These are phyloP conservation scores for Clavispora phyllophila DNA, from an alignment of 805 yeast species.

Conservation along the genomic window DNA sequence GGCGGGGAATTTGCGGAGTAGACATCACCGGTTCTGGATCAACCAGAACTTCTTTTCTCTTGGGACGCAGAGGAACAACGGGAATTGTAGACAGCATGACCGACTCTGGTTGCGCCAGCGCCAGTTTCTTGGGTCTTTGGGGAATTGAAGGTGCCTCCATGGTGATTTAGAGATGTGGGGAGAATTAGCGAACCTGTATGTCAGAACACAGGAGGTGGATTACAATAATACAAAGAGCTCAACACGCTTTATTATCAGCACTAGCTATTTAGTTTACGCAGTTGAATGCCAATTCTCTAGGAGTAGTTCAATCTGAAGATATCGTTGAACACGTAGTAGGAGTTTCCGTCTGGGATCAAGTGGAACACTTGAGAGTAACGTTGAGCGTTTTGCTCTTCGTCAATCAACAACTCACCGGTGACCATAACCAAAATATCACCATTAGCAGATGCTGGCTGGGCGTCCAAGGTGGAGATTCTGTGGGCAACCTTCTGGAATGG, in stretches of 20 bases:
- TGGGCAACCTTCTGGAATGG: constrained; percentile 93
- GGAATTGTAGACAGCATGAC: not conserved
- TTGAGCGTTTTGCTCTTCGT: constrained; percentile 93
- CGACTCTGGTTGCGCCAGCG: not conserved
- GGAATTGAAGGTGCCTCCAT: not conserved
- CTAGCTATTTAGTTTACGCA: not conserved
- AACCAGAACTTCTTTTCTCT: not conserved
- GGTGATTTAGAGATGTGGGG: not conserved
- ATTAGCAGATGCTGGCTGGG: constrained; percentile 92
- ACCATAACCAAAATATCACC: constrained; percentile 96
- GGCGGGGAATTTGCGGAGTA: not conserved
- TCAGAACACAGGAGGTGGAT: not conserved
- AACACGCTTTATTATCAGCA: not conserved
- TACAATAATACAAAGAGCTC: not conserved
- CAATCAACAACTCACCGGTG: constrained; percentile 89
- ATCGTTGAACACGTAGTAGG: constrained; percentile 93
- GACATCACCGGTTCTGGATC: not conserved
- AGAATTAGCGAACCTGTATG: not conserved
- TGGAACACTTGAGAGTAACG: constrained; percentile 98
- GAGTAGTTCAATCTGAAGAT: constrained; percentile 92
- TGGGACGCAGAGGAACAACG: constrained; percentile 4
- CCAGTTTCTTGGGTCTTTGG: not conserved
- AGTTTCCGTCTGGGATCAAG: constrained; percentile 84
- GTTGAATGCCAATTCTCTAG: constrained; percentile 21
- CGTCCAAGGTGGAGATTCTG: constrained; percentile 91